Evolutionary conservation across 306 rosid species (phyloP), one percentile per base, ranked within the genome.

Genomic region (Acacia confusa): DNA sequence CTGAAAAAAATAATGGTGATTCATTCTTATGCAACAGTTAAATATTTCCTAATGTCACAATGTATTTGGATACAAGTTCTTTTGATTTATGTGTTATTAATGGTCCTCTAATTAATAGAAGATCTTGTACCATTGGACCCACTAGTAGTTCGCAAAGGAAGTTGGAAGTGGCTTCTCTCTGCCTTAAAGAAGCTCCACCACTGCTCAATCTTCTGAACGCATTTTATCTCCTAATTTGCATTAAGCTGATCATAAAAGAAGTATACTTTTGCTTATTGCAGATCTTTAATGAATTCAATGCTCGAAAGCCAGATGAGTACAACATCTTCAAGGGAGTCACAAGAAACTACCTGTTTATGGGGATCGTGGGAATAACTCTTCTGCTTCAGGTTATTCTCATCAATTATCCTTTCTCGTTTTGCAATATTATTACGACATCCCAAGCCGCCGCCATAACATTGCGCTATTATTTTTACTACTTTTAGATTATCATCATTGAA

Each of bases 251-350:
- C 69, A 52, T 27, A 76, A 11, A 61, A 65, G 38, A 75, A 72
- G 34, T 80, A 60, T 82, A 55, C 76, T 17, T 67, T 72, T 70
- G 22, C 27, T 58, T 74, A 76, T 65, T 74, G 77, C 94, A 95
- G 97, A 68, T 95, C 48, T 95, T 93, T 48, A 95, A 95, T 27
- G 99, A 95, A 83, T 93, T 95, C 80, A 95, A 93, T 82, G 98
- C 99, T 14, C 86, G 96, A 53, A 95, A 95, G 83, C 99, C 98
- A 0, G 98, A 92, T 72, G 92, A 92, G 69, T 77, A 78, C 55
- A 95, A 95, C 75, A 87, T 95, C 47, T 95, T 95, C 86, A 83
- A 82, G 75, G 98, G 99, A 63, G 82, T 93, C 47, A 86, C 92
- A 3, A 84, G 77, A 78, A 95, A 95, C 77, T 88, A 80, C 77